A percentile compares a stretch with the other conserved stretches of the same genome.
Evolutionary conservation across 176 grass and related monocot genomes (phyloP).

Genomic region (Phragmites australis): DNA sequence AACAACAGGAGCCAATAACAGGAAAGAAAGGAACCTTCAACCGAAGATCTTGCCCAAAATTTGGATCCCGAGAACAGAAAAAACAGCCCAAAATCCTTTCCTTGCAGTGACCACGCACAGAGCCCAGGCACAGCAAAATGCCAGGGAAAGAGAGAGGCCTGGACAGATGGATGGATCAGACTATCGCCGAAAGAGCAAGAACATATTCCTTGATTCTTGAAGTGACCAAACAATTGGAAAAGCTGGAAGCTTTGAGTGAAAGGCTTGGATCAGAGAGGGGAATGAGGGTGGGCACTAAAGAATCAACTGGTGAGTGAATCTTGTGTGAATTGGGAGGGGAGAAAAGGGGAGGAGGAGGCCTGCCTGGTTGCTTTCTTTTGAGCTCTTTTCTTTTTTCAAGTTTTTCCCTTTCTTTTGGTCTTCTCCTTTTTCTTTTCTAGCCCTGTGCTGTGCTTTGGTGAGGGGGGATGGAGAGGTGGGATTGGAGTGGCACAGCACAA

Average conservation of each 20-base stretch:
- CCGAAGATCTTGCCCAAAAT: conserved; percentile 30
- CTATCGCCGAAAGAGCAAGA: conserved; percentile 38
- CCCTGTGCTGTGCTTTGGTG: conserved; percentile 11
- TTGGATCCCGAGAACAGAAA: conserved; percentile 27
- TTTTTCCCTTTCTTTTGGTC: conserved; percentile 11
- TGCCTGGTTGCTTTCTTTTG: conserved; percentile 49
- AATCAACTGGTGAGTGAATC: conserved; percentile 56
- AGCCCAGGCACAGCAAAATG: conserved; percentile 36
- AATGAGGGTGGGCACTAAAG: conserved; percentile 42
- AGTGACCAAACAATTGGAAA: conserved; percentile 55
- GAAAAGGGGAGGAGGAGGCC: conserved; percentile 34
- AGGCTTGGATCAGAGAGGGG: conserved; percentile 60
- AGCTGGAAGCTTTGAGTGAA: conserved; percentile 49
- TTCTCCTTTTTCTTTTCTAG: conserved; percentile 33
- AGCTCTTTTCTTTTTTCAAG: conserved; percentile 47
- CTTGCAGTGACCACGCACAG: conserved; percentile 26
- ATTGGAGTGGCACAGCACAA: conserved; percentile 14
- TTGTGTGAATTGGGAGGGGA: conserved; percentile 44
- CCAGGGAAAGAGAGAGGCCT: conserved; percentile 22
- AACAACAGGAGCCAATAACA: conserved; percentile 28
- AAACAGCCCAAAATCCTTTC: conserved; percentile 32
- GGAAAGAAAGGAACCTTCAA: conserved; percentile 18
- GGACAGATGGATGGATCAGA: conserved; percentile 32
- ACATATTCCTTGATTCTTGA: conserved; percentile 66
- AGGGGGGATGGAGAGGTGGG: conserved; percentile 23